phyloP scores from a whole-genome alignment of 306 rosid species.

The Rosa multiflora region DNA sequence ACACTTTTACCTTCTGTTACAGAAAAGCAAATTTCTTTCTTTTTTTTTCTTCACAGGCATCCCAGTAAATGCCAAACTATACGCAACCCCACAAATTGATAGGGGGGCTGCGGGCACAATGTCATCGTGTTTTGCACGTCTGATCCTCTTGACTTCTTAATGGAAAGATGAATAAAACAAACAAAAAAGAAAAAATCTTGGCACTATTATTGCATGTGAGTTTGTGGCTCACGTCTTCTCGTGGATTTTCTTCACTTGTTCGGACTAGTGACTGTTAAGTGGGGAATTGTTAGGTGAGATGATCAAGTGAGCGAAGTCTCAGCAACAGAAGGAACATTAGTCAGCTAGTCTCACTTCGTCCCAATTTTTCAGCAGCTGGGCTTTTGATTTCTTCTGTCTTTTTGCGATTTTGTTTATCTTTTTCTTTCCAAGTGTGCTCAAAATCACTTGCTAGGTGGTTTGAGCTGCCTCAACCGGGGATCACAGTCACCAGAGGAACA shows the following conservation, averaged over 20 bases:
- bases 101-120: neutral
- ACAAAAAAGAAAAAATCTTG: neutral
- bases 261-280: neutral
- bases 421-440: neutral
- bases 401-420: neutral
- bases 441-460: slow-evolving; percentile 5
- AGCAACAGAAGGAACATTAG: neutral
- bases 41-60: neutral
- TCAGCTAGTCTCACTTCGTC: neutral
- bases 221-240: neutral
- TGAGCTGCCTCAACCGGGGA: neutral
- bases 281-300: neutral
- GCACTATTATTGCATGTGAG: neutral
- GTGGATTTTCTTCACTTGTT: slow-evolving; percentile 9
- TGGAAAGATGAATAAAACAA: neutral
- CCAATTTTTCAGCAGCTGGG: slow-evolving; percentile 18
- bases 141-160: neutral
- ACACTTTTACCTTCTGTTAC: neutral
- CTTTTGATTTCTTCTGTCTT: neutral
- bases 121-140: neutral
- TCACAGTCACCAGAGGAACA: neutral
- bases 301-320: neutral
- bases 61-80: neutral
- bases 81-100: neutral
- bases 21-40: neutral